Evolutionary conservation across 2,329 filamentous ascomycete species (phyloP).

Genomic region (Pseudogymnoascus sp.): DNA sequence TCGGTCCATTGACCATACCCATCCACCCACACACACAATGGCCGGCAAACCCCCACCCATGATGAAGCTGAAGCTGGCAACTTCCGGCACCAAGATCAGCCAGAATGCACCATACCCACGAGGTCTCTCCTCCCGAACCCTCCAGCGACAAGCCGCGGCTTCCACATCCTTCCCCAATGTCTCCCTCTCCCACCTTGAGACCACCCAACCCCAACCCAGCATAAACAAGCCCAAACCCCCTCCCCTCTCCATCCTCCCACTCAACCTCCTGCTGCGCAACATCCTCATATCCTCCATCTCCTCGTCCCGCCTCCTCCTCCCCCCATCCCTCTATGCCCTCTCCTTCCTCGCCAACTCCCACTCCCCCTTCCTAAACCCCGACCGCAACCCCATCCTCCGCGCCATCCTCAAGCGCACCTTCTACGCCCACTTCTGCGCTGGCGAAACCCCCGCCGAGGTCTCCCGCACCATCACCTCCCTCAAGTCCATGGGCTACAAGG

Average conservation of each 20-base stretch:
- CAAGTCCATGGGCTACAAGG: slow-evolving; percentile 68
- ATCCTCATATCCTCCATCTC: slow-evolving; percentile 62
- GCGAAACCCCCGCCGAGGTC: slow-evolving; percentile 64
- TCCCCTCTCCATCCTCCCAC: slow-evolving; percentile 57
- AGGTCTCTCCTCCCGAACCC: slow-evolving; percentile 20
- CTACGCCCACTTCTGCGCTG: slow-evolving; percentile 86
- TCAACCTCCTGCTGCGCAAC: slow-evolving; percentile 59
- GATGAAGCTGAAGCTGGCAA: not conserved
- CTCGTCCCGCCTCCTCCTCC: slow-evolving; percentile 59
- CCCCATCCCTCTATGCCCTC: slow-evolving; percentile 61
- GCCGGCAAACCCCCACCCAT: not conserved
- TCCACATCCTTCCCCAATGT: slow-evolving; percentile 2
- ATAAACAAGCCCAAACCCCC: slow-evolving; percentile 20
- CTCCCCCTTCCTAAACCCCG: slow-evolving; percentile 59
- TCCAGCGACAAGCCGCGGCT: slow-evolving; percentile 14
- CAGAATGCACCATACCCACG: slow-evolving; percentile 8
- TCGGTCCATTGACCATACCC: not conserved
- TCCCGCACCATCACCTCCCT: slow-evolving; percentile 53
- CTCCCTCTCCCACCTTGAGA: not conserved
- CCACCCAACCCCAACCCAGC: slow-evolving; percentile 8
- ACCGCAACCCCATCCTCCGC: slow-evolving; percentile 63
- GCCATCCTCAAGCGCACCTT: slow-evolving; percentile 71
- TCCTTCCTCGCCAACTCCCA: slow-evolving; percentile 60
- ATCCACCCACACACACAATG: not conserved
- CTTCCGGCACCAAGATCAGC: not conserved